Base-by-base conservation (phyloP, 257 asterid genomes). In the Primulina eburnea region DNA sequence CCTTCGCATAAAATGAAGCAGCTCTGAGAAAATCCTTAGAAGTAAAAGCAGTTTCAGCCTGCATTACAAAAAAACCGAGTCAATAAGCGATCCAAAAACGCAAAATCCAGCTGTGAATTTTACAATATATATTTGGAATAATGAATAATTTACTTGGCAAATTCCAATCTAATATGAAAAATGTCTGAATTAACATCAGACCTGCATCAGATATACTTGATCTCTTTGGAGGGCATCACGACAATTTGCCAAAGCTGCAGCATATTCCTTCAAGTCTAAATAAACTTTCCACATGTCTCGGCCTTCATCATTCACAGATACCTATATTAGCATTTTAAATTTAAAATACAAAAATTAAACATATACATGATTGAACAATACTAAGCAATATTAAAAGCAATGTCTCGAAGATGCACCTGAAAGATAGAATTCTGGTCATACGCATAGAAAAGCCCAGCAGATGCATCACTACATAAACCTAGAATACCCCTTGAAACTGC, bases 211-310 rank as follows among this genome's bases (percentile, higher is more conserved):
- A 82, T 93, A 93, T 74, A 90, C 99, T 86, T 93, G 96, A 82
- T 93, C 99, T 76, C 96, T 90, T 78, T 93, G 97, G 71, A 89
- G 84, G 69, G 89, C 88, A 78, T 93, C 97, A 69, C 91, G 96
- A 69, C 96, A 90, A 82, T 81, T 89, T 60, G 90, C 92, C 87
- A 93, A 89, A 68, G 99, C 96, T 30, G 85, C 96, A 82, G 95
- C 85, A 85, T 90, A 93, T 84, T 83, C 88, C 80, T 89, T 85
- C 26, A 93, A 79, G 78, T 90, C 97, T 73, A 93, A 80, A 83
- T 93, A 90, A 75, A 93, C 97, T 80, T 90, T 93, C 99, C 99
- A 93, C 99, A 93, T 89, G 80, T 93, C 96, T 61, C 92, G 88
- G 60, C 96, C 96, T 82, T 93, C 99, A 69, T 93, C 99, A 86